phyloP scores from a whole-genome alignment of 179 eudicot species.

The Beta lomatogona region DNA sequence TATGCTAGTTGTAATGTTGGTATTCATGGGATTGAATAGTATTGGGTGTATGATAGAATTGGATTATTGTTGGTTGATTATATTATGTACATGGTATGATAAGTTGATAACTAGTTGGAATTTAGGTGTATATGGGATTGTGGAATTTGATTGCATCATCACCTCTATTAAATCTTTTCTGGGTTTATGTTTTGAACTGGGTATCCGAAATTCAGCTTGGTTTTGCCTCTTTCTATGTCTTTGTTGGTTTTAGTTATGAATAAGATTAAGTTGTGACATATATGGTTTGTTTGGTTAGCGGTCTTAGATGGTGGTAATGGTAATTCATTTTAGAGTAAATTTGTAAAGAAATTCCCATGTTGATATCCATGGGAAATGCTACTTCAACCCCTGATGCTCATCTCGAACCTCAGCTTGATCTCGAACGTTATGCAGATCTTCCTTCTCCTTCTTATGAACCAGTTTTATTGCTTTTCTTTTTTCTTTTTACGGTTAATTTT shows the following conservation, averaged over 20 bases:
- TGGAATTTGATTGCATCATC: not conserved
- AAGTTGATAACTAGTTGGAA: not conserved
- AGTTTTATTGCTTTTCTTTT: too few relatives aligned
- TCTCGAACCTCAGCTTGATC: too few relatives aligned
- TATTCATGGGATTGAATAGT: not conserved
- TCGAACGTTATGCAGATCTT: too few relatives aligned
- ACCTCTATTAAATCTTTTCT: not conserved
- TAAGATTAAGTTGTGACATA: not conserved
- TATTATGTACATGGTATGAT: not conserved
- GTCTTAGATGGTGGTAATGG: not conserved
- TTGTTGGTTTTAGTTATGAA: not conserved
- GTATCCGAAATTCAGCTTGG: not conserved
- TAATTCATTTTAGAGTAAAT: not conserved
- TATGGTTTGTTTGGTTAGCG: not conserved
- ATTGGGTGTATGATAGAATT: not conserved
- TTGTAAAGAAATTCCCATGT: not conserved
- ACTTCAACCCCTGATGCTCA: too few relatives aligned
- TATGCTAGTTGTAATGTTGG: not conserved
- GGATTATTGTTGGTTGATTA: not conserved
- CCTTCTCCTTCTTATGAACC: too few relatives aligned
- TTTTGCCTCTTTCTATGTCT: not conserved
- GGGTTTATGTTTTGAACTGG: not conserved
- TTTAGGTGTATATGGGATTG: not conserved
- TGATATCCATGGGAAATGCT: too few relatives aligned
- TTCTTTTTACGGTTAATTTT: too few relatives aligned